Conservation (phyloP, 2,329 filamentous ascomycete species). For the Plenodomus biglobosus region DNA sequence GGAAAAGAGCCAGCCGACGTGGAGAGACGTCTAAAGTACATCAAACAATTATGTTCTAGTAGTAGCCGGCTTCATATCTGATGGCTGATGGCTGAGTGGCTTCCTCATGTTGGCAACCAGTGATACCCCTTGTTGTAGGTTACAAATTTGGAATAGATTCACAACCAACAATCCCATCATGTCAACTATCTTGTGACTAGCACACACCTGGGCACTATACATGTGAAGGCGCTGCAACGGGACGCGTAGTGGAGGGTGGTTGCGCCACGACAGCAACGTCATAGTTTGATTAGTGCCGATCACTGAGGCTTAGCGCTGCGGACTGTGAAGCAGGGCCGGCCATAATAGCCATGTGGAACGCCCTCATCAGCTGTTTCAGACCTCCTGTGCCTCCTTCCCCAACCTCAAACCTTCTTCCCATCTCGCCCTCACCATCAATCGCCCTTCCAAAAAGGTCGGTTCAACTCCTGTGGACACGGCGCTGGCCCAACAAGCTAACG, state of each 20-base stretch:
- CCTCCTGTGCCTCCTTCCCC: background rate
- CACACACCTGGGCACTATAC: background rate
- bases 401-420: background rate
- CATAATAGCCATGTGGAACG: constrained; percentile 10
- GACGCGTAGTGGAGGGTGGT: background rate
- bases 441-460: background rate
- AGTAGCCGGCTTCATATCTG: background rate
- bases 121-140: constrained; percentile 5
- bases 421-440: background rate
- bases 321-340: constrained; percentile 21
- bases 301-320: constrained; percentile 13
- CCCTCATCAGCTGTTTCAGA: constrained; percentile 10
- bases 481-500: background rate
- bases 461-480: background rate
- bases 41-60: background rate
- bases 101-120: constrained; percentile 1
- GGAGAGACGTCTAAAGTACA: constrained; percentile 40
- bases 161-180: background rate
- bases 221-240: background rate
- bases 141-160: background rate
- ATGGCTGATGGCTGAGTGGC: background rate
- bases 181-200: background rate
- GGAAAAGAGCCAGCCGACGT: constrained; percentile 37
- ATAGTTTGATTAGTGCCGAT: constrained; percentile 16
- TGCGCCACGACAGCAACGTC: constrained; percentile 28